Percentiles rank a stretch among this genome's conserved stretches.
Evolutionary conservation across 78 protist genomes (phyloP).

Genomic region (Dictyostelium intermedium): DNA sequence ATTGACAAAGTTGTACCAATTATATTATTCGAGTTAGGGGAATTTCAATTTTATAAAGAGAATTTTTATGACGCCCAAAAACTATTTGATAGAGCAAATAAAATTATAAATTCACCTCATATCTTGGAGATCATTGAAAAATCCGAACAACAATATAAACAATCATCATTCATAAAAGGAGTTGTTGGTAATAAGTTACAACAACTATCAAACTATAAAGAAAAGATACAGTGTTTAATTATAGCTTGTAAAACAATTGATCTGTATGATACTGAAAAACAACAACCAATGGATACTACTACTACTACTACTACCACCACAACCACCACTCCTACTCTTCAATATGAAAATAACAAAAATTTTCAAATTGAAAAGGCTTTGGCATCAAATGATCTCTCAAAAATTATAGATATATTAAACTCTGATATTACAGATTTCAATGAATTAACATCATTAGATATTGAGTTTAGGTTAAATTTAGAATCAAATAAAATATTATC

Average conservation of each 20-base stretch:
- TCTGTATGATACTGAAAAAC: neutral
- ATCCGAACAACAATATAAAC: neutral
- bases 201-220: neutral
- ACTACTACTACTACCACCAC: neutral
- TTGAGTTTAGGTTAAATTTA: neutral
- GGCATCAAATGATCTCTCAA: neutral
- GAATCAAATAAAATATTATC: neutral
- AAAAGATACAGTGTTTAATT: constrained; percentile 1
- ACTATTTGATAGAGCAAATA: constrained; percentile 11
- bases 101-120: neutral
- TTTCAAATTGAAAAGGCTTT: constrained; percentile 4
- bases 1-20: neutral
- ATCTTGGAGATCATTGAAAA: neutral
- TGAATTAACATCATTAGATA: neutral
- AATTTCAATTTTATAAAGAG: constrained; percentile 40
- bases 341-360: neutral
- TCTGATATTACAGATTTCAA: neutral
- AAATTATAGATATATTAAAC: neutral
- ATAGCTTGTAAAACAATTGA: constrained; percentile 40
- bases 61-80: constrained; percentile 18
- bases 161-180: neutral
- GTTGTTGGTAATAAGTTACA: neutral
- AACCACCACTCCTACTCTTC: neutral
- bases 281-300: neutral
- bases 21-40: constrained; percentile 42